phyloP scores from a whole-genome alignment of 768 basidiomycete genomes.

The Multifurca ochricompacta region DNA sequence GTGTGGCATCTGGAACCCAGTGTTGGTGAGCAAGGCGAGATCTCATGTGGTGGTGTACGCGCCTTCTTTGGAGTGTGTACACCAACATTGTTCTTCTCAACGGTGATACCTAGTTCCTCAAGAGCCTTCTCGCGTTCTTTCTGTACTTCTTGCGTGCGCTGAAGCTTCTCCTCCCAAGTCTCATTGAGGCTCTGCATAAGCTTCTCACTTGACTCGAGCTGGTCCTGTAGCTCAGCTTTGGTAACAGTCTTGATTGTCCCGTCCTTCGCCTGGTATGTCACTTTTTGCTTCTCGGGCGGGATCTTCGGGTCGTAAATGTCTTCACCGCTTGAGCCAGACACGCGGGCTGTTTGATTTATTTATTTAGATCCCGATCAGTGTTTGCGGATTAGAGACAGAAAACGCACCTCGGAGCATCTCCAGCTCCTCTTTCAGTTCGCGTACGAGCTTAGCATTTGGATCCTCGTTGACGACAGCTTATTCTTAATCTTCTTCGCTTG shows the following conservation, averaged over 20 bases:
- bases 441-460: conserved; percentile 97
- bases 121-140: conserved; percentile 95
- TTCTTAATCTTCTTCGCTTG: conserved; percentile 99
- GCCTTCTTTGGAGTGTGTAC: conserved; percentile 97
- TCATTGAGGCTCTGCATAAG: conserved; percentile 89
- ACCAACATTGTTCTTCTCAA: conserved; percentile 93
- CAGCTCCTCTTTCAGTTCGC: conserved; percentile 97
- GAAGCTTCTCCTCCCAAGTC: conserved; percentile 94
- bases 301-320: conserved; percentile 79
- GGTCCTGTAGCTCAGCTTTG: conserved; percentile 95
- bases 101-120: conserved; percentile 95
- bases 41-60: not conserved
- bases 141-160: conserved; percentile 88
- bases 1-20: conserved; percentile 68
- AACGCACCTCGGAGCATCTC: conserved; percentile 75
- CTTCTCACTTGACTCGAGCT: conserved; percentile 92
- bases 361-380: conserved; percentile 15
- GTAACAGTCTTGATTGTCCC: conserved; percentile 93
- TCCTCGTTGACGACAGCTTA: conserved; percentile 99
- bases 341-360: conserved; percentile 65
- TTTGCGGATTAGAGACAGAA: conserved; percentile 16
- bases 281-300: conserved; percentile 91
- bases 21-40: not conserved
- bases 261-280: conserved; percentile 88
- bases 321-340: conserved; percentile 60